Evolutionary conservation across 352 stramenopile species (phyloP), one percentile per base, ranked within the genome.

Genomic region (Phytophthora cactorum): DNA sequence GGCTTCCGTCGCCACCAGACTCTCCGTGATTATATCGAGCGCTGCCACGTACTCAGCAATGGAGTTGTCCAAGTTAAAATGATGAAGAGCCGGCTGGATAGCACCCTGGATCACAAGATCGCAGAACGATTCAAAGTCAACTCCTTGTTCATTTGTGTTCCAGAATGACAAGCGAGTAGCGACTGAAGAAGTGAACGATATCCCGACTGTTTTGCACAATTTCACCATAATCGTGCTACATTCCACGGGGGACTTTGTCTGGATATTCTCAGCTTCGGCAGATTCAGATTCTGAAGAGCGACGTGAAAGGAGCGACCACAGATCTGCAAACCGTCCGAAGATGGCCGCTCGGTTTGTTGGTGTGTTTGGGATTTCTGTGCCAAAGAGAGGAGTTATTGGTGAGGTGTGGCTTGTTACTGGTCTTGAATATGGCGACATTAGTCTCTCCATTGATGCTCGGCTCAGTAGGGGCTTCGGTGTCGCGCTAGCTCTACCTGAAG

Each of bases 141-240:
- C 73, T 14, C 72, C 66, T 27, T 62, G 54, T 6, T 71, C 59
- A 8, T 70, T 59, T 10, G 64, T 58, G 12, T 52, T 58, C 66
- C 65, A 79, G 46, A 76, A 68, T 17, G 68, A 68, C 46, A 80
- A 36, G 5, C 31, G 49, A 27, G 50, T 73, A 28, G 41, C 55
- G 22, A 53, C 46, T 14, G 58, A 63, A 6, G 55, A 52, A 9
- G 68, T 36, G 15, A 87, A 47, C 6, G 71, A 66, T 38, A 89
- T 88, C 3, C 83, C 83, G 0, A 85, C 67, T 1, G 70, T 49
- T 53, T 89, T 88, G 68, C 77, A 87, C 8, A 91, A 50, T 56
- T 86, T 88, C 28, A 80, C 79, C 44, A 90, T 78, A 8, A 75
- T 52, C 70, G 86, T 82, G 47, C 59, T 82, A 59, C 81, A 89